Evolutionary conservation across 1,284 basidiomycete genomes (phyloP), one percentile per base, ranked within the genome.

Genomic region (Pascua guehoae): DNA sequence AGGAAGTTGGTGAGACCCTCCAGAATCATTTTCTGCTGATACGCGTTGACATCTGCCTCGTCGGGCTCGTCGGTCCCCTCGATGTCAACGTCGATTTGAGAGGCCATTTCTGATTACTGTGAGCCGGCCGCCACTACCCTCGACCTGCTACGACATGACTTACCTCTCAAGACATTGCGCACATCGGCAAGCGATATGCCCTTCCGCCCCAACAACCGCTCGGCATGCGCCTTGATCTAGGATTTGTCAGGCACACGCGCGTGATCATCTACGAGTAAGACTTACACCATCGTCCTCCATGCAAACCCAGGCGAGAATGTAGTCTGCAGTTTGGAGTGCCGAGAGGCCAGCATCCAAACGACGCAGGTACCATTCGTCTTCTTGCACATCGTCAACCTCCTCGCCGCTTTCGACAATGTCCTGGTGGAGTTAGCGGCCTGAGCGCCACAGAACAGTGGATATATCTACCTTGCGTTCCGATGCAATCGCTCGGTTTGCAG

Each of bases 221-320:
- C 75, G 10, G 86, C 79, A 73, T 96, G 93, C 15, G 79, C 78
- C 43, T 85, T 85, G 10, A 73, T 71, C 73, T 77, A n/a, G 51
- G 4, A 47, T 4, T 51, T 12, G 17, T 49, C 40, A 51, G 53
- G 45, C 5, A 48, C 24, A 7, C 7, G 24, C 24, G 3, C 24
- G 24, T 7, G 24, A 32, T 32, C 24, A 32, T 32, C 24, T 32
- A 40, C 11, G 12, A 16, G 15, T 48, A n/a, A 32, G 4, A 73
- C 88, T 60, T 78, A 94, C 92, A 38, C 93, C 96, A 67, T 98
- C 96, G 67, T 98, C 96, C 78, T 99, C 96, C 92, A 98, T 96
- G 56, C 85, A 84, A 36, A 98, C 77, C 96, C 96, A 99, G 1
- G 89, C 93, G 36, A 98, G 76, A 50, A 97, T 87, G 62, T 94